phyloP scores from a whole-genome alignment of 495 filamentous ascomycete species.

The Hypoxylon lienhwacheense region DNA sequence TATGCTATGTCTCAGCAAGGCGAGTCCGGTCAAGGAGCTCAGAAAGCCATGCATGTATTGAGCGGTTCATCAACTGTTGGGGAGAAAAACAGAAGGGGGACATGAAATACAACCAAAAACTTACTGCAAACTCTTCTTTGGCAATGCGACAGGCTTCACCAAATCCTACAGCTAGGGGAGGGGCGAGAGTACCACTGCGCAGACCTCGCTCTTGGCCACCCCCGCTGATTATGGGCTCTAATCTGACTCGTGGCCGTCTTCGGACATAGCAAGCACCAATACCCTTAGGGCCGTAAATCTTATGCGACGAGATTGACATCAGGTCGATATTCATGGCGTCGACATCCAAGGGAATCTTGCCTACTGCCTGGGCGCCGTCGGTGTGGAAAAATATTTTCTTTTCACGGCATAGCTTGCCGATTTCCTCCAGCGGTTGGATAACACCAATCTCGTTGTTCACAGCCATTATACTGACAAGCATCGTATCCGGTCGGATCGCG shows the following conservation, averaged over 20 bases:
- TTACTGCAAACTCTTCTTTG: constrained; percentile 83
- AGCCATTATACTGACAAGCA: constrained; percentile 93
- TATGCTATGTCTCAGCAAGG: constrained; percentile 58
- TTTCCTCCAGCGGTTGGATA: constrained; percentile 91
- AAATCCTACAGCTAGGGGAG: constrained; percentile 85
- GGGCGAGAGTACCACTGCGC: constrained; percentile 89
- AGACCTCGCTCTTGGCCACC: constrained; percentile 95
- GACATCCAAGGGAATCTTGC: constrained; percentile 95
- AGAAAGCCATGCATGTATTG: constrained; percentile 69
- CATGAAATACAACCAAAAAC: constrained; percentile 39
- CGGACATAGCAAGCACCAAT: constrained; percentile 96
- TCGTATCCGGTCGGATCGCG: constrained; percentile 88
- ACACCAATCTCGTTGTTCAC: constrained; percentile 99
- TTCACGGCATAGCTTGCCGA: constrained; percentile 84
- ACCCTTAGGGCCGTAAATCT: constrained; percentile 97
- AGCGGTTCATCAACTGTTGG: constrained; percentile 65
- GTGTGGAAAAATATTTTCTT: constrained; percentile 99
- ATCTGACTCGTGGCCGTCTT: constrained; percentile 84
- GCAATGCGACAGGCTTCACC: constrained; percentile 94
- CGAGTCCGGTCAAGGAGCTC: constrained; percentile 52
- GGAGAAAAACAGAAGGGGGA: neutral
- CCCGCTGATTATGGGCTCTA: constrained; percentile 94
- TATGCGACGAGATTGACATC: constrained; percentile 99
- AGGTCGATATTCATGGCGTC: constrained; percentile 96
- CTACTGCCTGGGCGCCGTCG: constrained; percentile 94